Base-by-base conservation (phyloP, 192 early-diverging fungal species). In the Linnemannia zychae region DNA sequence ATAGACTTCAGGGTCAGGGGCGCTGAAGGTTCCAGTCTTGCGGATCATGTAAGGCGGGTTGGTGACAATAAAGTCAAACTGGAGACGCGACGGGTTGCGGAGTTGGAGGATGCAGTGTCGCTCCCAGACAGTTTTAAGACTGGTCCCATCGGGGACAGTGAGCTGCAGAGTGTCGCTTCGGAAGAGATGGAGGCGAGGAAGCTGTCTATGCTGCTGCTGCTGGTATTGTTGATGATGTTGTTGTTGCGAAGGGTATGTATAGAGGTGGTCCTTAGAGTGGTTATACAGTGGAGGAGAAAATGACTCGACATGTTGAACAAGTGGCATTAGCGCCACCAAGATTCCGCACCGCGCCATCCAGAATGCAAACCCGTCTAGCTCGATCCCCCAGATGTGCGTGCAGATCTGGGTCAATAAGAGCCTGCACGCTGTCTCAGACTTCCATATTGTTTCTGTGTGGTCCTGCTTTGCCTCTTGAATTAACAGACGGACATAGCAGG, bases 1-100 rank as follows among this genome's bases (percentile, higher is more conserved):
- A 50, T 89, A 92, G 7, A 92, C 74, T 12, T 80, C 74, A 20
- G 82, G 76, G 40, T 92, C 91, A 3, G 91, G 90, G 9, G 86
- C 83, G 4, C 89, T 83, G 24, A 91, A 88, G 33, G 90, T 91
- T 3, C 91, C 91, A 0, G 90, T 92, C 57, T 91, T 91, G 63
- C 91, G 79, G 24, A 91, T 92, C 89, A 92, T 90, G 68, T 92
- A 92, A 7, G 92, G 92, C 18, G 92, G 92, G 71, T 92, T 92
- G 40, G 92, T 92, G 20, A 91, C 92, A 52, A 92, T 89, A 69
- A 87, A 92, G 57, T 90, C 86, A 65, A 92, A 91, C 50, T 84
- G 88, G 20, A 91, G 79, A n/a, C 48, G 31, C 12, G 63, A 57
- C 0, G 90, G 84, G 47, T 90, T 81, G 7, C 92, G 78, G 12